phyloP scores from a whole-genome alignment of 352 stramenopile genomes.

The Plasmopara halstedii region DNA sequence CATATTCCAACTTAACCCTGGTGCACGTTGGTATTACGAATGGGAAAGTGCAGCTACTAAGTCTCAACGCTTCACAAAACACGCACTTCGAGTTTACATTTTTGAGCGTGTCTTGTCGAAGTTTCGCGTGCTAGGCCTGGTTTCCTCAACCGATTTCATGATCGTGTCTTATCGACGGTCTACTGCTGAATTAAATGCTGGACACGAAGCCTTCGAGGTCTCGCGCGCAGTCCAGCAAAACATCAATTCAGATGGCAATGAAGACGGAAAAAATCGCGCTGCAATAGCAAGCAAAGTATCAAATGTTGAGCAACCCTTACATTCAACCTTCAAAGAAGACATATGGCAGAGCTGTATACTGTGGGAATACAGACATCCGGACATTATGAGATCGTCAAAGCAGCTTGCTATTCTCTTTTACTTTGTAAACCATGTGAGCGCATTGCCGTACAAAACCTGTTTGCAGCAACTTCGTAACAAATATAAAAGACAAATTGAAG shows the following conservation, averaged over 20 bases:
- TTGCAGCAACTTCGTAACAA: slow-evolving; percentile 24
- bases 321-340: slow-evolving; percentile 10
- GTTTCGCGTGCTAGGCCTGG: slow-evolving; percentile 34
- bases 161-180: slow-evolving; percentile 60
- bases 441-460: slow-evolving; percentile 16
- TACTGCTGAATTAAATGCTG: slow-evolving; percentile 29
- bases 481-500: slow-evolving; percentile 13
- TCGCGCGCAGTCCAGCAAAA: slow-evolving; percentile 3
- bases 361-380: slow-evolving; percentile 32
- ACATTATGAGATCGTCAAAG: slow-evolving; percentile 39
- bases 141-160: slow-evolving; percentile 47
- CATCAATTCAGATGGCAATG: background rate
- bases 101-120: slow-evolving; percentile 24
- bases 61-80: slow-evolving; percentile 51
- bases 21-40: slow-evolving; percentile 61
- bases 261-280: background rate
- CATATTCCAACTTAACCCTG: slow-evolving; percentile 51
- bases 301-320: background rate
- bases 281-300: background rate
- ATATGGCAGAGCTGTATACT: slow-evolving; percentile 30
- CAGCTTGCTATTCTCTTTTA: slow-evolving; percentile 37
- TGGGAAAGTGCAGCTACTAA: slow-evolving; percentile 63
- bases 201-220: slow-evolving; percentile 20
- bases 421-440: slow-evolving; percentile 31
- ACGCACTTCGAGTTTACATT: slow-evolving; percentile 51